Evolutionary conservation across 768 basidiomycete genomes (phyloP), one percentile per base, ranked within the genome.

Genomic region (Strobilomyces confusus): DNA sequence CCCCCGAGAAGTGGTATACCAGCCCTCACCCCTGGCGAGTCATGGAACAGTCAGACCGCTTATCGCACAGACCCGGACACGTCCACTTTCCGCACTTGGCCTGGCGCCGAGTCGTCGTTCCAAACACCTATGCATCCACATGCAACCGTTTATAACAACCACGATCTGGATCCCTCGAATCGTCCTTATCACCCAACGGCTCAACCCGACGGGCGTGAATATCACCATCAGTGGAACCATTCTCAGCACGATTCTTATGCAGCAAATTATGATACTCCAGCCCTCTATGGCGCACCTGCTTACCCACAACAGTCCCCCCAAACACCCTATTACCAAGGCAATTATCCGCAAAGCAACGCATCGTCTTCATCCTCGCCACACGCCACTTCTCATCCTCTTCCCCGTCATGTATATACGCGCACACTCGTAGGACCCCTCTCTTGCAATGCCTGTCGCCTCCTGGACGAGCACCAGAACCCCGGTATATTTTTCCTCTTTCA

Each of bases 401-500:
- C 84, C n/a, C 77, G 84, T 51, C 80, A 87, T 59, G 76, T 83
- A 6, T 93, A 90, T 69, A 90, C 90, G 12, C 81, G 92, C 48
- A 94, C 93, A 2, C 81, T 97, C 8, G 91, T 97, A 52, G 95
- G 95, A 9, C 89, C 92, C 1, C 77, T 95, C 15, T 87, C 87
- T 17, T 84, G 92, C 29, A 90, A 91, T 66, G 94, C 92, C 15
- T 88, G 87, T 68, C 83, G 87, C 46, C 77, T 97, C 47, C 73
- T 83, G 52, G 93, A 95, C 66, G 89, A 92, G 64, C 83, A 93
- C 69, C 86, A 88, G 56, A 84, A 86, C 57, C 79, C 82, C 47
- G 95, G 94, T 8, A 87, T 97, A 57, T 98, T 92, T 71, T 98
- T 97, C 75, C 84, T 97, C 56, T 92, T 95, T 73, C 92, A 93